These are phyloP conservation scores for Colletotrichum nymphaeae DNA, from an alignment of 2,329 filamentous ascomycete species.

Conservation along the genomic window DNA sequence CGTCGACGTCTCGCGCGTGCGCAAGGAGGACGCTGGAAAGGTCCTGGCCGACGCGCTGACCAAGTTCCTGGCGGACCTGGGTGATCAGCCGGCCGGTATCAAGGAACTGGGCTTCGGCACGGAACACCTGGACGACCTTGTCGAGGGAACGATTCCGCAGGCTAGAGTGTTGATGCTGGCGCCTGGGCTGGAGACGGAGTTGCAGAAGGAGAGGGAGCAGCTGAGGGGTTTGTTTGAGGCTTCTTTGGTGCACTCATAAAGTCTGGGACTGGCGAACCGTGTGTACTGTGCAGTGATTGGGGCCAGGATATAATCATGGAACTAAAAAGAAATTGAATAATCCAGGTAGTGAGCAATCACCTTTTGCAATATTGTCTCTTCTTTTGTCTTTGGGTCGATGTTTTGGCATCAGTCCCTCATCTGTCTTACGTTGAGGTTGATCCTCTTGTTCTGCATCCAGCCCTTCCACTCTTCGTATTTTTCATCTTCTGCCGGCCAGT, in stretches of 20 bases:
- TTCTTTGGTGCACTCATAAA: constrained; percentile 53
- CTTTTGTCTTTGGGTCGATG: not conserved
- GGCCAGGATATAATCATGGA: not conserved
- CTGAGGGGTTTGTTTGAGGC: constrained; percentile 76
- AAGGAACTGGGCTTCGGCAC: constrained; percentile 83
- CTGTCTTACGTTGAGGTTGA: constrained; percentile 94
- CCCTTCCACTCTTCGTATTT: constrained; percentile 78
- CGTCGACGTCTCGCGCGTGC: constrained; percentile 87
- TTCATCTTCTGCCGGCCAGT: constrained; percentile 76
- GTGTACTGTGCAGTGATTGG: no score
- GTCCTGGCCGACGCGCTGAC: constrained; percentile 86
- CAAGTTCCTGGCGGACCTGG: constrained; percentile 83
- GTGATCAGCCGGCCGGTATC: constrained; percentile 90
- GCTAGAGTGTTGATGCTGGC: constrained; percentile 91
- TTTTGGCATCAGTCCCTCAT: constrained; percentile 68
- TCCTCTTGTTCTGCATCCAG: constrained; percentile 89
- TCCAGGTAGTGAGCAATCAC: not conserved
- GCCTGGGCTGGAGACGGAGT: constrained; percentile 79
- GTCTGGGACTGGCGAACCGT: not conserved
- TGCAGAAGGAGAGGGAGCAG: constrained; percentile 78
- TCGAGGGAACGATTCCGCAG: constrained; percentile 96
- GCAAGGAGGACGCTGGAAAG: constrained; percentile 89
- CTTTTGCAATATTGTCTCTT: not conserved
- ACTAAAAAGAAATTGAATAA: not conserved
- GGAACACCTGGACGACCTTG: constrained; percentile 82